Conservation (phyloP, 1,284 basidiomycete genomes). For the Vanrija humicola region DNA sequence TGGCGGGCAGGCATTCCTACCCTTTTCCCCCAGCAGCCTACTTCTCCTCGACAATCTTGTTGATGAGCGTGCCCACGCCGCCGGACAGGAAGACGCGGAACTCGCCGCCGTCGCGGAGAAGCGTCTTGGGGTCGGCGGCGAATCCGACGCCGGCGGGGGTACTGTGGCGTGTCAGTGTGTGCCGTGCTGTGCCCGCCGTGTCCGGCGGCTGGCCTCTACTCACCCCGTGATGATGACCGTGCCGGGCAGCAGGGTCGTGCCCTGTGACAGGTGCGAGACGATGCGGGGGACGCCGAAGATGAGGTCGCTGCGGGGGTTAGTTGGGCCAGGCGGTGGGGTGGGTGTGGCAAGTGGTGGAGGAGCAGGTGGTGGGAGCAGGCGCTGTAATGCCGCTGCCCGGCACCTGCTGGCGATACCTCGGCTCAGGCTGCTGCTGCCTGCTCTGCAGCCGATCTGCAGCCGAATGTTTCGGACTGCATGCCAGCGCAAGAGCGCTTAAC, state of each 20-base stretch:
- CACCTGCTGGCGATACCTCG: too few species aligned
- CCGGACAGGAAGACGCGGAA: conserved; percentile 48
- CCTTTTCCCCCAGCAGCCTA: too few species aligned
- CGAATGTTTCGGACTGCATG: too few species aligned
- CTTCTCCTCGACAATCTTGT: conserved; percentile 46
- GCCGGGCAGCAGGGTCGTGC: conserved; percentile 77
- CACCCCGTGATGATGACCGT: conserved; percentile 67
- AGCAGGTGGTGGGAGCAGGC: too few species aligned
- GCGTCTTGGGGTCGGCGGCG: conserved; percentile 31
- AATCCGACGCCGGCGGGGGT: conserved; percentile 50
- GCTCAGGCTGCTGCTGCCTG: too few species aligned
- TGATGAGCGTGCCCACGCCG: conserved; percentile 51
- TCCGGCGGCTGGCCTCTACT: neutral
- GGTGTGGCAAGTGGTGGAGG: too few species aligned
- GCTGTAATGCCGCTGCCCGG: too few species aligned
- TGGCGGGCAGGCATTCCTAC: too few species aligned
- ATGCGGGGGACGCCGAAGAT: conserved; percentile 50
- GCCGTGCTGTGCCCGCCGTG: neutral
- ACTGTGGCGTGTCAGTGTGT: conserved; percentile 12
- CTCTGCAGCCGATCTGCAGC: too few species aligned
- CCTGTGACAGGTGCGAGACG: conserved; percentile 71
- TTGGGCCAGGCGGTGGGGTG: too few species aligned
- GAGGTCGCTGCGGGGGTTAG: conserved; percentile 37
- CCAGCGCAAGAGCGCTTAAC: too few species aligned
- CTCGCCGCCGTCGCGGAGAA: conserved; percentile 46